These are phyloP conservation scores for Alternaria sp. DNA, from an alignment of 2,329 filamentous ascomycete genomes.

Conservation along the genomic window DNA sequence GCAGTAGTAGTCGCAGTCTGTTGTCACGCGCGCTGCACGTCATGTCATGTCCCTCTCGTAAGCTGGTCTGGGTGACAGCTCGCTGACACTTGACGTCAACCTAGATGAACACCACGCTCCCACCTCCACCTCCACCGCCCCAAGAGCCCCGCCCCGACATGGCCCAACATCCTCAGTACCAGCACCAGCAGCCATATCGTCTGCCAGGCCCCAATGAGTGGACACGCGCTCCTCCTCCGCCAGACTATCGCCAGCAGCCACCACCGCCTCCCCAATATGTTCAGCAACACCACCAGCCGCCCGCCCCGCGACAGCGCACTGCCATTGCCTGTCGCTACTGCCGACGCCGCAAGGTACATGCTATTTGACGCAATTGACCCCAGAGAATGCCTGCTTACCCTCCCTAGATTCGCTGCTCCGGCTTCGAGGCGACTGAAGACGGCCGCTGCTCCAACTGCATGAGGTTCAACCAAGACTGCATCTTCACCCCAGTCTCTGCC, in stretches of 20 bases:
- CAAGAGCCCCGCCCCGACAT: slow-evolving; percentile 54
- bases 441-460: slow-evolving; percentile 77
- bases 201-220: slow-evolving; percentile 58
- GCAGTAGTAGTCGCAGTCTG: too few species aligned
- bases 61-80: slow-evolving; percentile 12
- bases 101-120: slow-evolving; percentile 45
- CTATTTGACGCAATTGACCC: not conserved
- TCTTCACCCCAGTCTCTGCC: slow-evolving; percentile 78
- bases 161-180: slow-evolving; percentile 56
- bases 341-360: slow-evolving; percentile 64
- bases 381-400: slow-evolving; percentile 21
- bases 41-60: slow-evolving; percentile 10
- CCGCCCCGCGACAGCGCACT: slow-evolving; percentile 67
- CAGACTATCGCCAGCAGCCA: slow-evolving; percentile 51
- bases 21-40: slow-evolving; percentile 12
- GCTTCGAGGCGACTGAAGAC: slow-evolving; percentile 75
- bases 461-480: slow-evolving; percentile 77
- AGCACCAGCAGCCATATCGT: slow-evolving; percentile 54
- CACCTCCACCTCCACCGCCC: slow-evolving; percentile 44
- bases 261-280: slow-evolving; percentile 53
- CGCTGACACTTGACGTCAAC: slow-evolving; percentile 32
- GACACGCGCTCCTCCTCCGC: slow-evolving; percentile 51
- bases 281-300: slow-evolving; percentile 51
- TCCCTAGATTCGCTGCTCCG: slow-evolving; percentile 75
- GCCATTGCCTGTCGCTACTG: slow-evolving; percentile 69